Evolutionary conservation across 208 protist genomes (phyloP).

Genomic region (Leishmania gerbilli): DNA sequence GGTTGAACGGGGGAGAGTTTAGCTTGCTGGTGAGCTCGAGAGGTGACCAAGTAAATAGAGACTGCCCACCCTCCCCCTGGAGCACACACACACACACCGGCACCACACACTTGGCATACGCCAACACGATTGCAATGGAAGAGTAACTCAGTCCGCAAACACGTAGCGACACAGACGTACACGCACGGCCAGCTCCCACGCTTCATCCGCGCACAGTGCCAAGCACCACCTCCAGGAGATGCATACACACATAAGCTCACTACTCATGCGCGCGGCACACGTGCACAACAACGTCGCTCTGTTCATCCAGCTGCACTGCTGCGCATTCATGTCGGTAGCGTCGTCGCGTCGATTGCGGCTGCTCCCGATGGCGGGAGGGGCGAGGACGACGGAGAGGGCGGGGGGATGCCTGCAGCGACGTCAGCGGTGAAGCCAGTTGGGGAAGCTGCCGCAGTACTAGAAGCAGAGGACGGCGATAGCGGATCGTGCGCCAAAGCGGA

Average conservation of each 20-base stretch:
- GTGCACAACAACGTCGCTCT: neutral
- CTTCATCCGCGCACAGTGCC: neutral
- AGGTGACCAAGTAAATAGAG: neutral
- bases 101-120: neutral
- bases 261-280: neutral
- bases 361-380: neutral
- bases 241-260: neutral
- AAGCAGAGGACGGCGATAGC: neutral
- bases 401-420: neutral
- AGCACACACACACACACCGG: neutral
- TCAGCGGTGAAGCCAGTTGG: neutral
- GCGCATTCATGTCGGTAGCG: neutral
- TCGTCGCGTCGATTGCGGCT: neutral
- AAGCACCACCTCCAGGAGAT: neutral
- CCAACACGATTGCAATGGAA: neutral
- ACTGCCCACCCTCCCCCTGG: neutral
- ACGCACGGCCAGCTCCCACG: neutral
- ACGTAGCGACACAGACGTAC: constrained; percentile 2
- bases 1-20: neutral
- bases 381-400: neutral
- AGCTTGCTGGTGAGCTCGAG: neutral
- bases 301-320: neutral
- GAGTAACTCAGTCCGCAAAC: neutral
- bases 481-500: neutral
- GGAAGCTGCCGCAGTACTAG: neutral